Conservation (phyloP, 257 asterid genomes). For the Galeopsis tetrahit region DNA sequence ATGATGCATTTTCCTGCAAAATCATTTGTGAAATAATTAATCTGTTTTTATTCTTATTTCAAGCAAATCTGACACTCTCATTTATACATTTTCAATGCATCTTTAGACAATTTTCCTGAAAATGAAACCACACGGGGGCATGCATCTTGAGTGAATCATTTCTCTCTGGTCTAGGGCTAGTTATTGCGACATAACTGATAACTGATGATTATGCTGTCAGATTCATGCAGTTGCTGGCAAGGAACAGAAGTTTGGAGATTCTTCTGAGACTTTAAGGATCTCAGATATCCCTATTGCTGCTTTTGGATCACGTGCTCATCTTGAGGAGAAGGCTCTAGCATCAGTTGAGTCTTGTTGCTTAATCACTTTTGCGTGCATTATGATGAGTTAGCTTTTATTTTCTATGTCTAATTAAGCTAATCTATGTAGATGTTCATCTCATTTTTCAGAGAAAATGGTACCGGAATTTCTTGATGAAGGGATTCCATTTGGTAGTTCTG, state of each 20-base stretch:
- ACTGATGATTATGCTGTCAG: conserved; percentile 61
- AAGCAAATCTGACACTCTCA: neutral
- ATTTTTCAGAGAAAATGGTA: conserved; percentile 93
- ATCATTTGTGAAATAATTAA: neutral
- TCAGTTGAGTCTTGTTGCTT: conserved; percentile 68
- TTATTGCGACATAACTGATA: conserved; percentile 40
- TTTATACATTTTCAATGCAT: neutral
- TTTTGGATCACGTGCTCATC: conserved; percentile 99
- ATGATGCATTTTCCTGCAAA: conserved; percentile 7
- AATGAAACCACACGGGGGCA: conserved; percentile 9
- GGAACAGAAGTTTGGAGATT: conserved; percentile 54
- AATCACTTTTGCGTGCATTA: conserved; percentile 30
- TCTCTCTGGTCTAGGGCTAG: conserved; percentile 16
- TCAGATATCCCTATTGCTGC: conserved; percentile 82
- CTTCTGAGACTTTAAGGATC: conserved; percentile 57
- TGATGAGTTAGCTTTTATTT: conserved; percentile 10
- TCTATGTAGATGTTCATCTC: conserved; percentile 31
- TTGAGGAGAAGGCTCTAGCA: conserved; percentile 94
- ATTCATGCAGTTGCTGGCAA: conserved; percentile 76
- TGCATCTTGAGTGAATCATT: conserved; percentile 18
- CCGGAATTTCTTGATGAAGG: conserved; percentile 94
- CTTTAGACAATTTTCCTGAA: neutral
- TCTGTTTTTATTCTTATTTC: neutral
- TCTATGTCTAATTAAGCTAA: conserved; percentile 15
- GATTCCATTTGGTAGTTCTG: conserved; percentile 93